These are phyloP conservation scores for Psilocybe cyanescens DNA, from an alignment of 768 basidiomycete genomes.

Conservation along the genomic window DNA sequence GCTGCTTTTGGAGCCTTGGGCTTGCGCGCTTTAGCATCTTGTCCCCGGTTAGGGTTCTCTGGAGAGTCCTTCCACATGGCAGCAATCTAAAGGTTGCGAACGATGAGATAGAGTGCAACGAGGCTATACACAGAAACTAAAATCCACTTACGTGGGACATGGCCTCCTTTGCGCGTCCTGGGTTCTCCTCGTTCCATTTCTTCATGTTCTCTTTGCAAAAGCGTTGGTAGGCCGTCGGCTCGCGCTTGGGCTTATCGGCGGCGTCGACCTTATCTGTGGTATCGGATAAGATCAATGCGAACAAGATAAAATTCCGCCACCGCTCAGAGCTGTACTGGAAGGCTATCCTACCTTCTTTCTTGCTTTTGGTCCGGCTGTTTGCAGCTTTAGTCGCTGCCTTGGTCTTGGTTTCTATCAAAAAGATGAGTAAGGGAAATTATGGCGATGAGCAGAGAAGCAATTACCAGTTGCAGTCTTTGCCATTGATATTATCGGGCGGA, in stretches of 20 bases:
- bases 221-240: constrained; percentile 61
- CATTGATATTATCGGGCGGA: constrained; percentile 36
- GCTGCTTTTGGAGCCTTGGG: constrained; percentile 25
- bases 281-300: background rate
- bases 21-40: constrained; percentile 50
- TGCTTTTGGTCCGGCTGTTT: constrained; percentile 42
- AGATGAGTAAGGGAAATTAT: constrained; percentile 4
- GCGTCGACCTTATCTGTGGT: constrained; percentile 27
- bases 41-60: constrained; percentile 67
- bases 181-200: constrained; percentile 57
- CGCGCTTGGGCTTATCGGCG: constrained; percentile 55
- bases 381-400: constrained; percentile 61
- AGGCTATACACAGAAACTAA: background rate
- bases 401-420: constrained; percentile 48
- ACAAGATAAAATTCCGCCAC: background rate
- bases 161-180: constrained; percentile 54
- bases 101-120: constrained; percentile 4
- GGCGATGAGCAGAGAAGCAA: constrained; percentile 11
- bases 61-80: constrained; percentile 59
- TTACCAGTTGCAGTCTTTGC: constrained; percentile 54
- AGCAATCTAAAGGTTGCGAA: constrained; percentile 46
- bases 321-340: background rate
- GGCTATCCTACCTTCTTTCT: constrained; percentile 34
- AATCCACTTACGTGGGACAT: constrained; percentile 44
- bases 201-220: constrained; percentile 62